These are phyloP conservation scores for Conringia planisiliqua DNA, from an alignment of 345 rosid species.

Conservation along the genomic window DNA sequence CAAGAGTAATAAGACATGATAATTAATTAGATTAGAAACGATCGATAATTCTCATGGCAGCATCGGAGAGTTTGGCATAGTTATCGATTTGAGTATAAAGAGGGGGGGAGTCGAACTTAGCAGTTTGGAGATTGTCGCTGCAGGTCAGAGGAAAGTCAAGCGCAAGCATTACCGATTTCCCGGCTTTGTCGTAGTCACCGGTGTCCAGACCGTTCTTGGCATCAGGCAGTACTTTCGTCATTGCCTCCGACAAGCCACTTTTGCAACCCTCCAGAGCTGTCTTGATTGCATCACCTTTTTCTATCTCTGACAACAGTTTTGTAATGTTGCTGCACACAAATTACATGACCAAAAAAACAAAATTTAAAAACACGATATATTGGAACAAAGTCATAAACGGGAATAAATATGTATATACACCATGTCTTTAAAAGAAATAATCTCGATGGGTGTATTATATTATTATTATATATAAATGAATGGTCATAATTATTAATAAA, in stretches of 20 bases:
- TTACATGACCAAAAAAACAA: neutral
- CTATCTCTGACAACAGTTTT: neutral
- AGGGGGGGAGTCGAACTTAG: neutral
- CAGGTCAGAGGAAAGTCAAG: neutral
- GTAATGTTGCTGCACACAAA: neutral
- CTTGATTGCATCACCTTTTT: neutral
- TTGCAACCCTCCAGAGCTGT: neutral
- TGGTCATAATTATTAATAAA: neutral
- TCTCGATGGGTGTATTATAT: neutral
- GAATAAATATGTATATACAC: neutral
- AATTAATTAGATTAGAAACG: neutral
- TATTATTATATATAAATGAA: neutral
- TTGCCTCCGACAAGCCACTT: neutral
- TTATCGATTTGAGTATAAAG: neutral
- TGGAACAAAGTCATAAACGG: too few relatives aligned
- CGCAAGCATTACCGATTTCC: neutral
- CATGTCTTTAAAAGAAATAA: neutral
- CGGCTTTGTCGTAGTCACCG: conserved; percentile 13
- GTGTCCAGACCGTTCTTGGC: neutral
- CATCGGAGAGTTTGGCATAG: neutral
- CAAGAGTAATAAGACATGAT: neutral
- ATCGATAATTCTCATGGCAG: conserved; percentile 20
- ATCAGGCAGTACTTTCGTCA: neutral
- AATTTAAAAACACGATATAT: neutral
- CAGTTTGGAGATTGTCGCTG: neutral